A percentile compares a stretch with the other conserved stretches of the same genome.
phyloP scores from a whole-genome alignment of 2,329 filamentous ascomycete species.

The Phyllosticta citrichinensis region DNA sequence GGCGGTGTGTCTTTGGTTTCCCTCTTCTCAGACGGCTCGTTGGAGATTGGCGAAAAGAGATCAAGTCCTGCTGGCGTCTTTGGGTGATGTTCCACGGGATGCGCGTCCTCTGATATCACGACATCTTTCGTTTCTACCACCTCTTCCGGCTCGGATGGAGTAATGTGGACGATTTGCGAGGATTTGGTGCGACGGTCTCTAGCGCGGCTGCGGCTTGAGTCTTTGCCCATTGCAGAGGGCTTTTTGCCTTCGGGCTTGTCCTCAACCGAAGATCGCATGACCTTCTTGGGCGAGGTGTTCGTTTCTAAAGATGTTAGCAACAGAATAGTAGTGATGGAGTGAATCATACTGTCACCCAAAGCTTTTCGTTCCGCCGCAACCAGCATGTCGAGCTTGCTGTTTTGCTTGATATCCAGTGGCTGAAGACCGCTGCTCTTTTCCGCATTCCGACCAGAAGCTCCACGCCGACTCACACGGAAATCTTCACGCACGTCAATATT shows the following conservation, averaged over 20 bases:
- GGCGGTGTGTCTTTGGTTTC: slow-evolving; percentile 3
- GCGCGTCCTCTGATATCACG: not conserved
- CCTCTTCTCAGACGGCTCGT: slow-evolving; percentile 24
- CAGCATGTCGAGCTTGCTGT: not conserved
- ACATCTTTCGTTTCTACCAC: not conserved
- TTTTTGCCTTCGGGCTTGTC: slow-evolving; percentile 14
- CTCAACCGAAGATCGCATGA: slow-evolving; percentile 14
- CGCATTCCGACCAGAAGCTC: not conserved
- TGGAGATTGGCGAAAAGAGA: slow-evolving; percentile 36
- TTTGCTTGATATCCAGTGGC: not conserved
- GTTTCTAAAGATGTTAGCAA: slow-evolving; percentile 16
- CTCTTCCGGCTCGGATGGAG: not conserved
- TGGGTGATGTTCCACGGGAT: slow-evolving; percentile 21
- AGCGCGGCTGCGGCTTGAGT: slow-evolving; percentile 4
- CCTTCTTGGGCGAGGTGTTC: slow-evolving; percentile 23
- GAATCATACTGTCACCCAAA: slow-evolving; percentile 31
- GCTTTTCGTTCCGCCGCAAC: slow-evolving; percentile 24
- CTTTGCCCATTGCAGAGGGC: not conserved
- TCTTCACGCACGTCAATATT: slow-evolving; percentile 21
- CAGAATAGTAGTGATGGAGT: no score
- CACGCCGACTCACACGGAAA: slow-evolving; percentile 37
- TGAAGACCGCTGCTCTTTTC: slow-evolving; percentile 1
- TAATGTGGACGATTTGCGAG: slow-evolving; percentile 2
- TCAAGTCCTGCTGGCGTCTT: slow-evolving; percentile 27
- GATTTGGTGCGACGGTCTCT: slow-evolving; percentile 13